Evolutionary conservation across 768 basidiomycete species (phyloP).

Genomic region (Boletus coccyginus): DNA sequence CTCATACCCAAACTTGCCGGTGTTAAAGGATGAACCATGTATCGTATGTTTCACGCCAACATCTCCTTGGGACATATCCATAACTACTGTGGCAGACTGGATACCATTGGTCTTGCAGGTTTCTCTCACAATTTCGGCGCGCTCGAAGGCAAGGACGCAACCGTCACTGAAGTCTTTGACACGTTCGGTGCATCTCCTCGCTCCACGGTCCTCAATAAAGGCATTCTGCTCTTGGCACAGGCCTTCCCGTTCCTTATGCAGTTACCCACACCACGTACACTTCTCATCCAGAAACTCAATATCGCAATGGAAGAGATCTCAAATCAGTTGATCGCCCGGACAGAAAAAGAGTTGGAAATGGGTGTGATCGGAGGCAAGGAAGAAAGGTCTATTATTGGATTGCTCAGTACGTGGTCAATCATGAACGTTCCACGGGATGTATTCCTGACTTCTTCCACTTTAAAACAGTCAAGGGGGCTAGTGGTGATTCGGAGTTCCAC

Average conservation of each 20-base stretch:
- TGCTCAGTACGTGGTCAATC: conserved; percentile 17
- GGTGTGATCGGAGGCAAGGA: conserved; percentile 18
- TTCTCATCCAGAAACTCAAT: conserved; percentile 31
- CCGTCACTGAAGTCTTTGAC: conserved; percentile 42
- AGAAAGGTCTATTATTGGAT: conserved; percentile 26
- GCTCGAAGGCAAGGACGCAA: conserved; percentile 45
- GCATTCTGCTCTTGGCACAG: conserved; percentile 37
- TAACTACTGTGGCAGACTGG: conserved; percentile 37
- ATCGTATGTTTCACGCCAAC: conserved; percentile 22
- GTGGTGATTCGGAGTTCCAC: conserved; percentile 17
- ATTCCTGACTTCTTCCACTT: background rate
- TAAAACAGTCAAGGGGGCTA: conserved; percentile 37
- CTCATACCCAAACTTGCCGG: no score
- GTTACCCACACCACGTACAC: conserved; percentile 36
- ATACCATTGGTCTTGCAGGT: conserved; percentile 56
- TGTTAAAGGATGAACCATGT: conserved; percentile 33
- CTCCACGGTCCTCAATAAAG: conserved; percentile 25
- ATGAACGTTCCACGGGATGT: conserved; percentile 12
- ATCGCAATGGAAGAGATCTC: conserved; percentile 39
- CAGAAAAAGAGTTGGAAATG: conserved; percentile 31
- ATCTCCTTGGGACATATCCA: background rate
- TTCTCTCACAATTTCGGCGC: conserved; percentile 58
- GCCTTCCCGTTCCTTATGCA: conserved; percentile 35
- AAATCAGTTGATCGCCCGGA: conserved; percentile 36
- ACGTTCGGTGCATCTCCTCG: conserved; percentile 26